Evolutionary conservation across 768 basidiomycete genomes (phyloP), one percentile per base, ranked within the genome.

Genomic region (Mycena rebaudengoi): DNA sequence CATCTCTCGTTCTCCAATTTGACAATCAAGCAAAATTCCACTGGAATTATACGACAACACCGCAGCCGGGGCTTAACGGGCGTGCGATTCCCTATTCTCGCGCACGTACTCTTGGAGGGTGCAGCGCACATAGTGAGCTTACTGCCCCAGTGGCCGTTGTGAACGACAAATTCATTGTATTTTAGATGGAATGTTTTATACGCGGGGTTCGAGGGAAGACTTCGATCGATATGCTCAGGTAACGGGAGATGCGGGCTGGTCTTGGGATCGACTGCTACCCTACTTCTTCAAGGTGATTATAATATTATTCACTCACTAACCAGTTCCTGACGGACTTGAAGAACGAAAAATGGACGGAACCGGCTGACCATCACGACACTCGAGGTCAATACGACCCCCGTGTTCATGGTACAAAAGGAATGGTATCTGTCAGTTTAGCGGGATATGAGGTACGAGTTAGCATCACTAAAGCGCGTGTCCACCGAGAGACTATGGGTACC

Each of bases 351-450:
- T 78, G 71, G 60, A 65, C 64, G 2, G 60, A 71, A 11, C 79
- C 82, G 4, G 72, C 73, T 8, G 80, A 82, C 56, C 56, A 70
- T n/a, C 80, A 80, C 54, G 73, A 81, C 61, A 78, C 70, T 33
- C 71, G 70, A 5, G 78, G 79, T 7, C 71, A 82, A 64, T 79
- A 74, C 59, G 65, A 78, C 56, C 79, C 82, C 4, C 28, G 64
- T 0, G 60, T 79, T n/a, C 82, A 83, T 61, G 73, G 79, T 12
- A 70, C 67, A 20, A 48, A 64, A 8, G 82, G 82, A 13, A 69
- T 70, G 4, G 69, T 68, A 30, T 60, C 60, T 0, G 75, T 78
- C 48, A 77, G 75, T 51, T 67, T 81, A 5, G 66, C 68, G 75
- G n/a, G n/a, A n/a, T n/a, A n/a, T n/a, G n/a, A n/a, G n/a, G n/a